phyloP scores from a whole-genome alignment of 768 basidiomycete genomes.

The Tricholoma flavovirens region DNA sequence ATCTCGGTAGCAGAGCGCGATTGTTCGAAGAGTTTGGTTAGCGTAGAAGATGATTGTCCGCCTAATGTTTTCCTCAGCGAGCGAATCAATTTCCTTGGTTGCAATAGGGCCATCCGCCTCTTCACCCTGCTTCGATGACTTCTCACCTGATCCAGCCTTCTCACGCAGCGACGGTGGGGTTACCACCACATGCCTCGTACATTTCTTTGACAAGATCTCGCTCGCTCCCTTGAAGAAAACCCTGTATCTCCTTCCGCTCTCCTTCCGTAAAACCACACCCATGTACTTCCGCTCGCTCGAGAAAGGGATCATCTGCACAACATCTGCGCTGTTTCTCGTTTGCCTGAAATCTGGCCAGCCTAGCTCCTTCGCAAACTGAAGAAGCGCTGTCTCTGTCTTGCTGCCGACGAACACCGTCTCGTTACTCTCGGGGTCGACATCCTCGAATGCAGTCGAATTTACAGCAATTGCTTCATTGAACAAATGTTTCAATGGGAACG shows the following conservation, averaged over 20 bases:
- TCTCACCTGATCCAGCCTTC: slow-evolving; percentile 9
- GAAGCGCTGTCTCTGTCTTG: slow-evolving; percentile 93
- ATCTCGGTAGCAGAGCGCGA: slow-evolving; percentile 91
- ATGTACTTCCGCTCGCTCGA: slow-evolving; percentile 91
- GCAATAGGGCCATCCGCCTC: slow-evolving; percentile 37
- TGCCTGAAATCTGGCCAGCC: slow-evolving; percentile 69
- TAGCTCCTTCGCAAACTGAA: slow-evolving; percentile 78
- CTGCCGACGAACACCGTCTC: slow-evolving; percentile 71
- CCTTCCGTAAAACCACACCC: slow-evolving; percentile 76
- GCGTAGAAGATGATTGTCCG: slow-evolving; percentile 98
- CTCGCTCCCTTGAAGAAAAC: slow-evolving; percentile 90
- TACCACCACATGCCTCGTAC: slow-evolving; percentile 60
- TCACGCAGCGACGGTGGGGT: slow-evolving; percentile 37
- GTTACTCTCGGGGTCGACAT: slow-evolving; percentile 55
- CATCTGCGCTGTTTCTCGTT: slow-evolving; percentile 51
- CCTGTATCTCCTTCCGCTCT: slow-evolving; percentile 47
- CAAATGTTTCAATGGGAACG: slow-evolving; percentile 53
- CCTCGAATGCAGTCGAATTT: slow-evolving; percentile 95
- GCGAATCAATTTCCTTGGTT: slow-evolving; percentile 54
- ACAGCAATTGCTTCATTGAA: slow-evolving; percentile 84
- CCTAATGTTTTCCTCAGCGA: slow-evolving; percentile 75
- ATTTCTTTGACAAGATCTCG: slow-evolving; percentile 83
- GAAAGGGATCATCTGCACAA: slow-evolving; percentile 91
- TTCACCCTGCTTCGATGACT: slow-evolving; percentile 14
- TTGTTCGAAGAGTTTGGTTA: slow-evolving; percentile 91